These are phyloP conservation scores for Xylaria sp. DNA, from an alignment of 2,329 filamentous ascomycete genomes.

Conservation along the genomic window DNA sequence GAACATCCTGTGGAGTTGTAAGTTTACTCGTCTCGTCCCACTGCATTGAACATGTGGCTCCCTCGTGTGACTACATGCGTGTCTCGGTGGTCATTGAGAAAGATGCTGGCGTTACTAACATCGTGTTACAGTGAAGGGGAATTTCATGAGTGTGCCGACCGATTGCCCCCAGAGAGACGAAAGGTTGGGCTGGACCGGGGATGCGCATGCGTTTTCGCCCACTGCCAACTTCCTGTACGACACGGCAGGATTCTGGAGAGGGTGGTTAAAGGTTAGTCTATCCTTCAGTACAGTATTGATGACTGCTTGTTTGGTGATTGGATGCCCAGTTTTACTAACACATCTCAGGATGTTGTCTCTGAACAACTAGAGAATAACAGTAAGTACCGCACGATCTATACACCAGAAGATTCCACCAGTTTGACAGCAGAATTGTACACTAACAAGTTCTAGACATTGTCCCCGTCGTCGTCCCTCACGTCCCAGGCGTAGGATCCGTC, in stretches of 20 bases:
- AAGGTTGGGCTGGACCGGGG: slow-evolving; percentile 62
- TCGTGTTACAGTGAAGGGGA: slow-evolving; percentile 58
- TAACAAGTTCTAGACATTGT: slow-evolving; percentile 42
- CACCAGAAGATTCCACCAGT: not conserved
- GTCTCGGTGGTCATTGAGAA: not conserved
- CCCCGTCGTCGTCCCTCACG: slow-evolving; percentile 48
- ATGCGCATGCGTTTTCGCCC: slow-evolving; percentile 58
- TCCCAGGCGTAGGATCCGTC: slow-evolving; percentile 41
- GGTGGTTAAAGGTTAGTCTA: slow-evolving; percentile 57
- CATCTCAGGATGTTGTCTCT: slow-evolving; percentile 54
- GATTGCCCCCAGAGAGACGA: slow-evolving; percentile 62
- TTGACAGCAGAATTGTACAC: not conserved
- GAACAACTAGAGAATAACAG: slow-evolving; percentile 47
- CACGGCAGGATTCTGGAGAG: slow-evolving; percentile 60
- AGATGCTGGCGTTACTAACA: not conserved
- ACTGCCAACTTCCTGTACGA: slow-evolving; percentile 66
- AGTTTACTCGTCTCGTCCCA: slow-evolving; percentile 24
- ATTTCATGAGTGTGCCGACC: slow-evolving; percentile 67
- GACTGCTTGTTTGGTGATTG: not conserved
- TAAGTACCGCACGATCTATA: slow-evolving; percentile 25
- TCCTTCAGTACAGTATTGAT: too few species aligned
- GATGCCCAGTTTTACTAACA: slow-evolving; percentile 4
- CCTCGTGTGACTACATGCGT: not conserved
- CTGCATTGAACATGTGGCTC: not conserved
- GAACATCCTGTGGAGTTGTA: slow-evolving; percentile 65